Conservation (phyloP, 768 basidiomycete genomes). For the button mushroom (Agaricus bisporus) region DNA sequence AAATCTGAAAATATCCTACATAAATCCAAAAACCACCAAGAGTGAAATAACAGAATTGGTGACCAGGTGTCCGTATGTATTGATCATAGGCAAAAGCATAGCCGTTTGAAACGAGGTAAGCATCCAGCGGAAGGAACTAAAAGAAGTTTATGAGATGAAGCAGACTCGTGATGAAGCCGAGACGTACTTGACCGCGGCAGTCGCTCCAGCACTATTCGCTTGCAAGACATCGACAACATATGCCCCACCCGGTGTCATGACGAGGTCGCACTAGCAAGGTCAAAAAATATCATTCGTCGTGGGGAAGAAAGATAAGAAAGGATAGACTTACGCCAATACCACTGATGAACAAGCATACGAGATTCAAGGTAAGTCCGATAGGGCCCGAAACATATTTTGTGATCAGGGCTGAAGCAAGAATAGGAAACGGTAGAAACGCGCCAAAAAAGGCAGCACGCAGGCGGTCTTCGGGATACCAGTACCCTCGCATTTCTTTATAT, state of each 20-base stretch:
- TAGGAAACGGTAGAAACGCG: constrained; percentile 42
- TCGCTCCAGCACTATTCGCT: constrained; percentile 51
- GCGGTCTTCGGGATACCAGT: constrained; percentile 65
- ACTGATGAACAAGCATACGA: constrained; percentile 54
- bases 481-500: constrained; percentile 44
- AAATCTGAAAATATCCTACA: too few relatives aligned
- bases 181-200: constrained; percentile 48
- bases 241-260: constrained; percentile 46
- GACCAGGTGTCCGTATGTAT: too few relatives aligned
- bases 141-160: neutral
- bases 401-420: constrained; percentile 40
- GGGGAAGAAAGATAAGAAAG: neutral
- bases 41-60: too few relatives aligned
- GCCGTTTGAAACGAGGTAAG: too few relatives aligned
- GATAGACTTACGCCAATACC: constrained; percentile 50
- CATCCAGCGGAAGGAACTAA: constrained; percentile 38
- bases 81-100: too few relatives aligned
- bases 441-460: constrained; percentile 45
- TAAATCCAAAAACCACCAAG: too few relatives aligned
- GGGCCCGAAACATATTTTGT: constrained; percentile 43
- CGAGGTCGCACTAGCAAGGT: constrained; percentile 42
- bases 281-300: neutral
- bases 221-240: constrained; percentile 62
- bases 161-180: neutral
- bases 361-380: constrained; percentile 40